Base-by-base conservation (phyloP, 129 eudicot genomes). In the Kitagawia praeruptora region DNA sequence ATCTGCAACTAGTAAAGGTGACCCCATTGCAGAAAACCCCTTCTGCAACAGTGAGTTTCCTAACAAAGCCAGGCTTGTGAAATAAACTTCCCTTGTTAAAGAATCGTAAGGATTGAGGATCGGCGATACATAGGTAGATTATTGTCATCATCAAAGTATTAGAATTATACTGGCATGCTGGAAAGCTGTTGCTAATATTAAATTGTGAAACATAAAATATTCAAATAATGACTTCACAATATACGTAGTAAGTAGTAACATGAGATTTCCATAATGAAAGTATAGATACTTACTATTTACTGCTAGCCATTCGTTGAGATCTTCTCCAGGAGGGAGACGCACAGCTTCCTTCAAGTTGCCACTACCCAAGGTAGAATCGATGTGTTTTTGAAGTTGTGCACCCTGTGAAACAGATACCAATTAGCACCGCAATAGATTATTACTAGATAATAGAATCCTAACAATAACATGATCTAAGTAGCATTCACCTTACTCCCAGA, bases 251-350 rank as follows among this genome's bases (percentile, higher is more conserved):
- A 31, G 34, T 18, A 49, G 48, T 77, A 46, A 38, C 54, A 53
- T 46, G 78, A 78, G 58, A 78, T 53, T 34, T 54, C 10, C 19
- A 25, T 49, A 70, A 73, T 23, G 67, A 34, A 49, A 54, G 75
- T 48, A 0, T 19, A 19, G 69, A 34, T 61, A 70, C 80, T 79
- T 83, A 89, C 93, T 87, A 84, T 87, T 87, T 25, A 89, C 84
- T 15, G 93, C 93, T 28, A 89, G 86, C 93, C 93, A 89, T 38
- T 89, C 89, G 21, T 89, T 87, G 39, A 89, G 86, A 83, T 89
- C 93, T 81, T 89, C 93, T 70, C 93, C 93, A 77, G 89, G 90
- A 46, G 93, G 93, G n/a, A 89, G 82, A 48, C 90, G 90, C 53
- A 89, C 93, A 51, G 93, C 93, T 87, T 87, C 91, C 84, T 87